A percentile compares a stretch with the other conserved stretches of the same genome.
These are phyloP conservation scores for Talaromyces sp. DNA, from an alignment of 2,329 filamentous ascomycete genomes.

Conservation along the genomic window DNA sequence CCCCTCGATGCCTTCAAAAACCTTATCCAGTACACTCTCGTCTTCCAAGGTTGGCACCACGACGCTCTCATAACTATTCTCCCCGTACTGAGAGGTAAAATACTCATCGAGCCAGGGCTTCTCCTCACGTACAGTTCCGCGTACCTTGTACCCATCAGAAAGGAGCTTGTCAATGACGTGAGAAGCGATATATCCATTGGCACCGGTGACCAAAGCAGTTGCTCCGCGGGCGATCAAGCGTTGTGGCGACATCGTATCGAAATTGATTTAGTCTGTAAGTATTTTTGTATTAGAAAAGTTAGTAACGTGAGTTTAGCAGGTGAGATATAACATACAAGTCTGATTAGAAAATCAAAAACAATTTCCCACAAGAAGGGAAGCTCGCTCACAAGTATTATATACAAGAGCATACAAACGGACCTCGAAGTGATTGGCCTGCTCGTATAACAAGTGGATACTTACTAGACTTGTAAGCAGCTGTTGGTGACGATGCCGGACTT, in stretches of 20 bases:
- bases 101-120: slow-evolving; percentile 23
- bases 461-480: no score
- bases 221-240: neutral
- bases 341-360: neutral
- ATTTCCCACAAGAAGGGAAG: neutral
- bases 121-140: slow-evolving; percentile 34
- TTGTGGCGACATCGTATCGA: neutral
- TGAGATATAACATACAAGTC: neutral
- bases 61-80: slow-evolving; percentile 28
- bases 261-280: neutral
- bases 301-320: neutral
- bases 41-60: slow-evolving; percentile 35
- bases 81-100: slow-evolving; percentile 20
- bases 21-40: neutral
- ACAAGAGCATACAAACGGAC: neutral
- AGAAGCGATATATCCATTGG: slow-evolving; percentile 36
- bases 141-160: slow-evolving; percentile 34
- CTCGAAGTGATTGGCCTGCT: neutral
- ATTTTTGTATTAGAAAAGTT: neutral
- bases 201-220: slow-evolving; percentile 30
- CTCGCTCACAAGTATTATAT: neutral
- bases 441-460: neutral
- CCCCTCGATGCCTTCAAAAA: neutral
- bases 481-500: no score
- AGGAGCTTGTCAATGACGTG: slow-evolving; percentile 36